phyloP scores from a whole-genome alignment of 2,329 filamentous ascomycete genomes.

The Penicillium fuscoglaucum region DNA sequence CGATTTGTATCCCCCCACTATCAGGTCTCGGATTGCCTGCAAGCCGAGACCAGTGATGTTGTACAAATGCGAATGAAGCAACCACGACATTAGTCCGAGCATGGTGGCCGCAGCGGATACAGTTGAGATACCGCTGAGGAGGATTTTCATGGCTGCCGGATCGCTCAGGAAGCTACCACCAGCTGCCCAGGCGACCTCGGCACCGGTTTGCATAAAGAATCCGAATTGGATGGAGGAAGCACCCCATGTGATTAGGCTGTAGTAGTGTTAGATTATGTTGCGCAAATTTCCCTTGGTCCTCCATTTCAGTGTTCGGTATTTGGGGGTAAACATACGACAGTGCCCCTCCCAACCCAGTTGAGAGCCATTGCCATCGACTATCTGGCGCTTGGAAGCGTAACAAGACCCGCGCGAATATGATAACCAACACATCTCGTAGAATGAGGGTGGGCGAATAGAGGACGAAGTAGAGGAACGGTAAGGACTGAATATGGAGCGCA shows the following conservation, averaged over 20 bases:
- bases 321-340: slow-evolving; percentile 29
- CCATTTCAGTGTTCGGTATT: not conserved
- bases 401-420: slow-evolving; percentile 31
- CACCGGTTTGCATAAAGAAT: slow-evolving; percentile 44
- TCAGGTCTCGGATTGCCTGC: slow-evolving; percentile 23
- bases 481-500: slow-evolving; percentile 33
- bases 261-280: slow-evolving; percentile 3
- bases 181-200: slow-evolving; percentile 43
- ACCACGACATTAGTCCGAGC: slow-evolving; percentile 31
- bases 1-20: slow-evolving; percentile 16
- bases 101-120: slow-evolving; percentile 29
- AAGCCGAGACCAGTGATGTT: slow-evolving; percentile 25
- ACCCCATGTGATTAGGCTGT: slow-evolving; percentile 33
- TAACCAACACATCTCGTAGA: slow-evolving; percentile 36
- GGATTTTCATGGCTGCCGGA: slow-evolving; percentile 40
- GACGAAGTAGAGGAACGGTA: slow-evolving; percentile 36
- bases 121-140: slow-evolving; percentile 37
- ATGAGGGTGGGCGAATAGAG: slow-evolving; percentile 44
- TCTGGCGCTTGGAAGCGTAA: slow-evolving; percentile 27
- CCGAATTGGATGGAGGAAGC: slow-evolving; percentile 40
- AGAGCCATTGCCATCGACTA: slow-evolving; percentile 26
- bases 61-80: slow-evolving; percentile 34
- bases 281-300: not conserved
- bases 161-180: slow-evolving; percentile 38
- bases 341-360: slow-evolving; percentile 26